Conservation (phyloP, 2,329 filamentous ascomycete genomes). For the Sclerotinia sclerotiorum region DNA sequence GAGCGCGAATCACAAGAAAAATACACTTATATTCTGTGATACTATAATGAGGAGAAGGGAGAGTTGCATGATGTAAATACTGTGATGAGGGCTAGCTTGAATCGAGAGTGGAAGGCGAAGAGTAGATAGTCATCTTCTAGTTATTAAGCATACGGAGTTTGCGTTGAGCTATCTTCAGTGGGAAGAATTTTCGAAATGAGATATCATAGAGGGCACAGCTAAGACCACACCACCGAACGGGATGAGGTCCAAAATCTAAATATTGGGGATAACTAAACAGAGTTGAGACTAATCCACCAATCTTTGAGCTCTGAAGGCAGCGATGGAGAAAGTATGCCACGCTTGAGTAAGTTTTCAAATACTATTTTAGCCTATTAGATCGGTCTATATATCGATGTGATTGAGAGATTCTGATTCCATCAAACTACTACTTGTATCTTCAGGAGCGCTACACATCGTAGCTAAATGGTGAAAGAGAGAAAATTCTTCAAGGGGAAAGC, state of each 20-base stretch:
- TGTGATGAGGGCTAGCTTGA: background rate
- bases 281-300: too few relatives aligned
- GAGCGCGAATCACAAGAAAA: too few relatives aligned
- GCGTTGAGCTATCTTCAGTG: background rate
- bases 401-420: too few relatives aligned
- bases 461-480: too few relatives aligned
- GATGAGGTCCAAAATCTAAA: background rate
- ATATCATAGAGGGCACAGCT: background rate
- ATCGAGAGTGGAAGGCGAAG: too few relatives aligned
- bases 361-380: too few relatives aligned
- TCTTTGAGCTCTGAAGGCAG: background rate
- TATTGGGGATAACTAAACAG: background rate
- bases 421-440: too few relatives aligned
- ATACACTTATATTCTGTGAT: too few relatives aligned
- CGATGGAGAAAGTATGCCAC: background rate
- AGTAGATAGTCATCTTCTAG: background rate
- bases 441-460: too few relatives aligned
- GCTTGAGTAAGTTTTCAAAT: background rate
- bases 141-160: background rate
- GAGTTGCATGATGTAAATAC: constrained; percentile 6
- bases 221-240: background rate
- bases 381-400: too few relatives aligned
- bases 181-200: background rate
- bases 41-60: background rate
- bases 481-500: too few relatives aligned